Evolutionary conservation across 1,139 yeast genomes (phyloP), one percentile per base, ranked within the genome.

Genomic region (Geotrichum aggregatum): DNA sequence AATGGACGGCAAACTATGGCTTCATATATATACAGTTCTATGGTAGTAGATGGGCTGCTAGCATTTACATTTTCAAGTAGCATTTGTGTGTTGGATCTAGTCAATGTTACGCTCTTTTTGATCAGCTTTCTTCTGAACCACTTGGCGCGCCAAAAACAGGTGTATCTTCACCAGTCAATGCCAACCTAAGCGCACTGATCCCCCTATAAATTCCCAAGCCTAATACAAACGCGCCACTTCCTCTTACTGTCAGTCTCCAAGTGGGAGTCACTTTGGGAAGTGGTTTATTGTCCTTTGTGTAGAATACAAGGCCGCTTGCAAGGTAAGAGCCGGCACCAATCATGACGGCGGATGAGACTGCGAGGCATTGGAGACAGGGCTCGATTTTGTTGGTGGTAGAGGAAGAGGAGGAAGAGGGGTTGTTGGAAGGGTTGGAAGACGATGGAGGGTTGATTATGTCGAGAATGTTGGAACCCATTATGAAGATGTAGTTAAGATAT

Each of bases 261-360:
- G 65, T 55, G 0, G 87, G 87, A 51, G 71, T 58, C 24, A 63
- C 66, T 22, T 60, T 58, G 5, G 66, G 66, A 19, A 64, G 56
- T 3, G 60, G 63, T 46, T 62, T 54, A 63, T 70, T 5, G 59
- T 64, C 66, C 34, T 69, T 69, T 48, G 72, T 70, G 18, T 67
- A 66, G 61, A 79, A 79, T 0, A 82, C 79, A 50, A 70, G 67
- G 8, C 83, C 82, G 41, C 77, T 67, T 18, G 75, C 74, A 57
- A 84, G 73, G 66, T 82, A 84, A 0, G 74, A 65, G 28, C 91
- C 92, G 6, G 83, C 83, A 3, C 73, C 79, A 1, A 83, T 54
- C 43, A 82, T 73, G 21, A 80, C 75, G 8, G 75, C 64, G 1
- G 87, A 74, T 43, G 84, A 83, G 69, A 83, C 76, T 1, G 80